Base-by-base conservation (phyloP, 192 early-diverging fungal species). In the Coemansia sp. region DNA sequence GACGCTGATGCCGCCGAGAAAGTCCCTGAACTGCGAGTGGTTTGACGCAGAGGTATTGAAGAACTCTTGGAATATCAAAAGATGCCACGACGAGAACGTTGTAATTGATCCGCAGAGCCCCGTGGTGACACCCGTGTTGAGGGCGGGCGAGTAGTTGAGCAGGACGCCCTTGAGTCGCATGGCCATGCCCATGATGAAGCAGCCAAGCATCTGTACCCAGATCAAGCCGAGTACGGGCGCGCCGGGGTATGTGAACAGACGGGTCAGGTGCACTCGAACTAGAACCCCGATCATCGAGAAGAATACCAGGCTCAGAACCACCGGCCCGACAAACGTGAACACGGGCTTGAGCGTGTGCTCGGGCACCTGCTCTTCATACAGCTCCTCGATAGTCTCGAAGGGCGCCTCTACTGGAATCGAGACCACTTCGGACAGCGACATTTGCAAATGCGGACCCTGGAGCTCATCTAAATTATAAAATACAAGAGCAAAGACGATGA, bases 31-130 rank as follows among this genome's bases (percentile, higher is more conserved):
- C 14, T 67, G 44, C 17, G 70, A 48, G 29, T 84, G 81, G 9
- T 35, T 33, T 8, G n/a, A 16, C 1, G 29, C 13, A 27, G 3
- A 6, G 0, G 70, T 76, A 51, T 84, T 84, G 62, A 79, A 84
- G 14, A 84, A 73, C 68, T 75, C 77, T 39, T 71, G 33, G 61
- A 88, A 90, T 3, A 86, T 78, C 6, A 69, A 84, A 37, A 91
- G 67, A 61, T 87, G 87, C 91, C 91, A 93, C 1, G 90, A 90
- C 14, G 92, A 93, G 63, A 93, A 93, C 1, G 91, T 91, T 0
- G 92, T 93, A 9, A 93, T 91, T 1, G 92, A 93, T 0, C 92
- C 92, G 63, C 92, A 93, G 37, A 93, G 85, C 3, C 92, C 92
- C 6, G 87, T 88, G 13, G 86, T 81, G 0, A 93, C 35, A 0